Base-by-base conservation (phyloP, 2,329 filamentous ascomycete species). In the Drechslerella stenobrocha region DNA sequence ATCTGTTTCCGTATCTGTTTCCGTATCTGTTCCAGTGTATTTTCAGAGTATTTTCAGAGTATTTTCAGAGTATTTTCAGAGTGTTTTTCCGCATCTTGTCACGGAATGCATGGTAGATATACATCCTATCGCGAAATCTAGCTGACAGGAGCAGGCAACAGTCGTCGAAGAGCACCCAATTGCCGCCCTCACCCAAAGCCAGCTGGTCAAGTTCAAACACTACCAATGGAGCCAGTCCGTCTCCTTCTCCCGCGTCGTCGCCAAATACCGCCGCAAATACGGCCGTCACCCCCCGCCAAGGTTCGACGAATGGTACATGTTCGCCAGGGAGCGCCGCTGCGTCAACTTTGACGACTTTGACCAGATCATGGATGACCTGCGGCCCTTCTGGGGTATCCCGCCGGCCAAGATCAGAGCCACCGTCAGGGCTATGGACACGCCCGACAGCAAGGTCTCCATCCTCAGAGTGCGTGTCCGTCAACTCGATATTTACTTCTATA, bases 301-400 rank as follows among this genome's bases (percentile, higher is more conserved):
- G n/a, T 87, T 87, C 72, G 79, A 83, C 66, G 76, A 79, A 46
- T 86, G 84, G 84, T 80, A 82, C 71, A 75, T 77, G 28, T 83
- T 82, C 58, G 83, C 84, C 4, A 71, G 76, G 18, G 77, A 80
- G 23, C 77, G 77, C 42, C 76, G 82, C 32, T 80, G 82, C n/a
- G 75, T 85, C 57, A 77, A 85, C 7, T 78, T 86, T 35, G 84
- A 86, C 72, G 81, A 84, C 55, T 86, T 84, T 75, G 82, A 85
- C 72, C 82, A 83, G 64, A 83, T 86, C 60, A 83, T 84, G 76
- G 80, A 84, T 70, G 84, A 87, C 73, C 72, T 86, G 53, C 77
- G 80, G 45, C 84, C 84, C 1, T 85, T 83, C 72, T 86, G 83
- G 83, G 82, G 73, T 23, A 65, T 77, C 1, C 72, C 76, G 15